These are phyloP conservation scores for Lineolata rhizophorae DNA, from an alignment of 495 filamentous ascomycete species.

Conservation along the genomic window DNA sequence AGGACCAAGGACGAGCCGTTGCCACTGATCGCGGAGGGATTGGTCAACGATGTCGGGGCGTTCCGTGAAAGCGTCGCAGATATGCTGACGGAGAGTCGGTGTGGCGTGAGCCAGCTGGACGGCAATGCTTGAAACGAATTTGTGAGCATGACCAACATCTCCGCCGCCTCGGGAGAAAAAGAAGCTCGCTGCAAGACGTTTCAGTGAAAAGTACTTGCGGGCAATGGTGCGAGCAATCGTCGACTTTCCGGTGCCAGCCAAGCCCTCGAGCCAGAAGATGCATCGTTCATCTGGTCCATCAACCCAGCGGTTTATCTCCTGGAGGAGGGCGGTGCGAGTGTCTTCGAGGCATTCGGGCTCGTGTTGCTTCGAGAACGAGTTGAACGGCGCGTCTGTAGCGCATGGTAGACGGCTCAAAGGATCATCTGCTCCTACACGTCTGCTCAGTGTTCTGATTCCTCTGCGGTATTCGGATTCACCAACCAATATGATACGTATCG, in stretches of 20 bases:
- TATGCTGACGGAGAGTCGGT: conserved; percentile 10
- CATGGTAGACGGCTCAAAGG: too few species aligned
- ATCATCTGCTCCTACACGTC: too few species aligned
- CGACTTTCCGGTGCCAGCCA: conserved; percentile 9
- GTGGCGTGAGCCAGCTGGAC: conserved; percentile 18
- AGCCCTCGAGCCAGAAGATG: conserved; percentile 19
- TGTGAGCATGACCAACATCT: conserved; percentile 19
- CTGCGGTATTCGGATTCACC: too few species aligned
- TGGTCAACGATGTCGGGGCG: conserved; percentile 9
- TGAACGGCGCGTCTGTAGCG: conserved; percentile 7
- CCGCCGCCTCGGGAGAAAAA: conserved; percentile 8
- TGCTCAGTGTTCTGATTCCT: too few species aligned
- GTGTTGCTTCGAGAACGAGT: conserved; percentile 6
- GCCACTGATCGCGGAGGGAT: conserved; percentile 23
- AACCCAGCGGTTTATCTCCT: conserved; percentile 10
- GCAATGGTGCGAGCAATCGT: conserved; percentile 13
- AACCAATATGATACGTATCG: too few species aligned
- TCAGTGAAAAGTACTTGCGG: background rate
- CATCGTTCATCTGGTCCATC: conserved; percentile 1
- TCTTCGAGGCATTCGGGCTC: conserved; percentile 7
- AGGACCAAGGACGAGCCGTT: conserved; percentile 25
- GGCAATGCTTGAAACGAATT: conserved; percentile 25
- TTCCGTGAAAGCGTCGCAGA: conserved; percentile 20
- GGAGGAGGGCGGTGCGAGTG: conserved; percentile 12
- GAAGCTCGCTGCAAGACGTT: conserved; percentile 6